Conservation (phyloP, 192 early-diverging fungal genomes). For the Backusella luteola region DNA sequence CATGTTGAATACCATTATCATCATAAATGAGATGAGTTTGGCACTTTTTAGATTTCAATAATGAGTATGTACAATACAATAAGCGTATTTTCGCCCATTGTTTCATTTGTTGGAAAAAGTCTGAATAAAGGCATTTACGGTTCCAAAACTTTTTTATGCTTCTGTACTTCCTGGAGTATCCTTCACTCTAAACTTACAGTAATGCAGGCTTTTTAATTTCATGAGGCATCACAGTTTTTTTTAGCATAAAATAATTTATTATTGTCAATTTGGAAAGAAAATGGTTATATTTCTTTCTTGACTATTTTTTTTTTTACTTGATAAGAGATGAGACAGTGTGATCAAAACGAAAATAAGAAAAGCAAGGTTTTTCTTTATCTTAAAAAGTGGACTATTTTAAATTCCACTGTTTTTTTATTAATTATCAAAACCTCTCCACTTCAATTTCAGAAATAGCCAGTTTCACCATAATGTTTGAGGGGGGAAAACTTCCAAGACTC, state of each 20-base stretch:
- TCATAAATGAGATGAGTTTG: not conserved
- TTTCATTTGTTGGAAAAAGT: not conserved
- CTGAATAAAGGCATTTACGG: not conserved
- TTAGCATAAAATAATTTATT: too few species aligned
- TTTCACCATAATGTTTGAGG: not conserved
- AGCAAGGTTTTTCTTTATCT: not conserved
- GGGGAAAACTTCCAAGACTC: too few species aligned
- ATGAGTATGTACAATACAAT: not conserved
- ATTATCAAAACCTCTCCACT: not conserved
- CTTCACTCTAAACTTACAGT: not conserved
- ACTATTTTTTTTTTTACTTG: not conserved
- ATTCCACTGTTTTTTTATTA: not conserved
- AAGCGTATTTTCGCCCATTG: not conserved
- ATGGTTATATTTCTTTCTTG: not conserved
- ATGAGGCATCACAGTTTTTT: not conserved
- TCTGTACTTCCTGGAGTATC: not conserved
- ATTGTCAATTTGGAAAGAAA: not conserved
- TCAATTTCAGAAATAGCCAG: not conserved
- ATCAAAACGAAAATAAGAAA: not conserved
- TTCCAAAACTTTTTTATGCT: not conserved
- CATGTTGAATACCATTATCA: not conserved
- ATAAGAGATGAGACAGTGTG: not conserved
- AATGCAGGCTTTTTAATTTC: not conserved
- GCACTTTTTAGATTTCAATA: not conserved
- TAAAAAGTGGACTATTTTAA: not conserved